Evolutionary conservation across 768 basidiomycete genomes (phyloP).

Genomic region (Gelatoporia subvermispora): DNA sequence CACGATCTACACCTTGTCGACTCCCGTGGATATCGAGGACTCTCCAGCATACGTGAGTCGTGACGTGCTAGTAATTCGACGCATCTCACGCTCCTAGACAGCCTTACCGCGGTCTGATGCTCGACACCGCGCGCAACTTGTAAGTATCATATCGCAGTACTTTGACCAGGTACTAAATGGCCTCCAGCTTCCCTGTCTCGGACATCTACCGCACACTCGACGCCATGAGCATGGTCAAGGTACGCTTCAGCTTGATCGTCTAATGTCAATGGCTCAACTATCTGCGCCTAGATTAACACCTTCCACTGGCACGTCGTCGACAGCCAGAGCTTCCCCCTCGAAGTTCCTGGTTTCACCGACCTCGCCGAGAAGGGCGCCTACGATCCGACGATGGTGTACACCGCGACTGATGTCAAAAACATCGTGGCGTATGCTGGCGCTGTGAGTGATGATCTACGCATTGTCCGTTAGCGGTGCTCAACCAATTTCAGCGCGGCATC

Average conservation of each 20-base stretch:
- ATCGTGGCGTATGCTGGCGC: conserved; percentile 41
- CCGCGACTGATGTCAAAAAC: conserved; percentile 30
- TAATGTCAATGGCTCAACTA: neutral
- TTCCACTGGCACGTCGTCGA: conserved; percentile 48
- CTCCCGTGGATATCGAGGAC: conserved; percentile 58
- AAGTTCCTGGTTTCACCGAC: conserved; percentile 32
- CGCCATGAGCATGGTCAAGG: conserved; percentile 51
- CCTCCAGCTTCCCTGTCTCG: conserved; percentile 48
- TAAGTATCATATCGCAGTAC: conserved; percentile 26
- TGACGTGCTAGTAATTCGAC: neutral
- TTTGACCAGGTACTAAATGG: neutral
- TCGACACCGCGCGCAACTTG: conserved; percentile 80
- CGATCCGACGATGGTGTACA: conserved; percentile 29
- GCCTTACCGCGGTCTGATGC: conserved; percentile 75
- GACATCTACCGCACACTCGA: conserved; percentile 69
- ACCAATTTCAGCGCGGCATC: conserved; percentile 37
- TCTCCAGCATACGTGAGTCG: conserved; percentile 57
- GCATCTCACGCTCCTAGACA: conserved; percentile 17
- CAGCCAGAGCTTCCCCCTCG: conserved; percentile 47
- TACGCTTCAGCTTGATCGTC: neutral
- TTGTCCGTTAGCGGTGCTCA: neutral
- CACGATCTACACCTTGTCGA: conserved; percentile 46
- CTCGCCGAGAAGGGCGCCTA: conserved; percentile 42
- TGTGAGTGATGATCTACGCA: conserved; percentile 24
- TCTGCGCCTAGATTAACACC: conserved; percentile 33